Percentiles rank a stretch among this genome's conserved stretches.
Evolutionary conservation across 345 rosid species (phyloP).

Genomic region (Linum trigynum): DNA sequence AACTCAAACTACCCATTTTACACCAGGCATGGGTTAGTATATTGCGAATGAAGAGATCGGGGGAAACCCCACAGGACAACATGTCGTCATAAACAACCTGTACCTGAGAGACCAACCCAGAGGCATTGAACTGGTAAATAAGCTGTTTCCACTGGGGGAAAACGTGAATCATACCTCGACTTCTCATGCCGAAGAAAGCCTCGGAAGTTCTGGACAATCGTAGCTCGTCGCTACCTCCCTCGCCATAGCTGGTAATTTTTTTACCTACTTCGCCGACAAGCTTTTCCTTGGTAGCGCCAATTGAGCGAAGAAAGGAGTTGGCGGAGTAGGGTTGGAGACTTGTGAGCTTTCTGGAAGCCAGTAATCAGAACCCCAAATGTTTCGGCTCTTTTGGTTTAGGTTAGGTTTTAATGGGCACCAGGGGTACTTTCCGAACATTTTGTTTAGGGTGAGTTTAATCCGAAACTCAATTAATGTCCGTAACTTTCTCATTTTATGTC

Average conservation of each 20-base stretch:
- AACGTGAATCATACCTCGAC: slow-evolving; percentile 33
- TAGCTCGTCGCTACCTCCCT: background rate
- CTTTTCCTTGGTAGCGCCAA: background rate
- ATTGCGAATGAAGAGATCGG: slow-evolving; percentile 56
- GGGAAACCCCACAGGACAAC: slow-evolving; percentile 49
- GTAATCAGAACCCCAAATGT: background rate
- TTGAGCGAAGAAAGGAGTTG: background rate
- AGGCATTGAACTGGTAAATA: slow-evolving; percentile 46
- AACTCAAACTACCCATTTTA: slow-evolving; percentile 54
- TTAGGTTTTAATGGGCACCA: too few relatives aligned
- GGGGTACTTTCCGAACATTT: too few relatives aligned
- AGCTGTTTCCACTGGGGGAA: slow-evolving; percentile 51
- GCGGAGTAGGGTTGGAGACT: background rate
- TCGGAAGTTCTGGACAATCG: slow-evolving; percentile 40
- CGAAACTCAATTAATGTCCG: too few relatives aligned
- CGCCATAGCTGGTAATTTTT: background rate
- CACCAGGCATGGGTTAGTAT: slow-evolving; percentile 69
- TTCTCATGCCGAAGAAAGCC: slow-evolving; percentile 55
- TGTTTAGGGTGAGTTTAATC: too few relatives aligned
- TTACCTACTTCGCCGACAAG: background rate
- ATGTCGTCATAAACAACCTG: slow-evolving; percentile 53
- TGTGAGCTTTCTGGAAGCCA: background rate
- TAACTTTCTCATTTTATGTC: too few relatives aligned
- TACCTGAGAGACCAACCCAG: slow-evolving; percentile 63
- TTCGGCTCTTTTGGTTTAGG: too few relatives aligned